Conservation (phyloP, 768 basidiomycete species). For the Suillus hirtellus region DNA sequence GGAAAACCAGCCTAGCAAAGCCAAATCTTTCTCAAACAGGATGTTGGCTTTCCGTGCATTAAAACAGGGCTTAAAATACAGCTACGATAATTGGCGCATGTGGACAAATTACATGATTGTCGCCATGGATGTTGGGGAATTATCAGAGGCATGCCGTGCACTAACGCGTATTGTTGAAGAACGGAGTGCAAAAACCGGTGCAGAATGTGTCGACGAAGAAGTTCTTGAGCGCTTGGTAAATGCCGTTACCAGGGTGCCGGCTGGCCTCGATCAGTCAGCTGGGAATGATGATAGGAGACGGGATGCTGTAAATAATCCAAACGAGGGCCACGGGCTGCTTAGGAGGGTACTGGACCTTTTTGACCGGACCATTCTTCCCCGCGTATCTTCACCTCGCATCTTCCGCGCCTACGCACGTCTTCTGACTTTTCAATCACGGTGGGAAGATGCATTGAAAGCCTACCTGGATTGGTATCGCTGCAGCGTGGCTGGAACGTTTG, state of each 20-base stretch:
- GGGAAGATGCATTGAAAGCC: slow-evolving; percentile 79
- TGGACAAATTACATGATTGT: slow-evolving; percentile 98
- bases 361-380: slow-evolving; percentile 76
- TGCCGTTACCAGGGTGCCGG: slow-evolving; percentile 67
- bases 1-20: slow-evolving; percentile 25
- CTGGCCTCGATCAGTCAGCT: slow-evolving; percentile 39
- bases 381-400: slow-evolving; percentile 74
- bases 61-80: slow-evolving; percentile 81
- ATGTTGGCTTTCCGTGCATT: slow-evolving; percentile 90
- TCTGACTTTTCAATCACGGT: slow-evolving; percentile 67
- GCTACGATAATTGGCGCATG: slow-evolving; percentile 95
- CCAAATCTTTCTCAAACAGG: slow-evolving; percentile 71
- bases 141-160: slow-evolving; percentile 85
- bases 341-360: slow-evolving; percentile 73
- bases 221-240: slow-evolving; percentile 88
- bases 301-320: slow-evolving; percentile 42
- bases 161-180: slow-evolving; percentile 77
- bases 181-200: slow-evolving; percentile 41
- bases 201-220: slow-evolving; percentile 74
- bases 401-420: slow-evolving; percentile 86
- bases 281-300: slow-evolving; percentile 22
- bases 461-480: slow-evolving; percentile 85
- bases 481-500: slow-evolving; percentile 57
- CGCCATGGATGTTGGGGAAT: slow-evolving; percentile 88
- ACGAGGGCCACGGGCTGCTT: slow-evolving; percentile 67